Conservation (phyloP, 2,329 filamentous ascomycete genomes). For the Intubia oerlemansii region DNA sequence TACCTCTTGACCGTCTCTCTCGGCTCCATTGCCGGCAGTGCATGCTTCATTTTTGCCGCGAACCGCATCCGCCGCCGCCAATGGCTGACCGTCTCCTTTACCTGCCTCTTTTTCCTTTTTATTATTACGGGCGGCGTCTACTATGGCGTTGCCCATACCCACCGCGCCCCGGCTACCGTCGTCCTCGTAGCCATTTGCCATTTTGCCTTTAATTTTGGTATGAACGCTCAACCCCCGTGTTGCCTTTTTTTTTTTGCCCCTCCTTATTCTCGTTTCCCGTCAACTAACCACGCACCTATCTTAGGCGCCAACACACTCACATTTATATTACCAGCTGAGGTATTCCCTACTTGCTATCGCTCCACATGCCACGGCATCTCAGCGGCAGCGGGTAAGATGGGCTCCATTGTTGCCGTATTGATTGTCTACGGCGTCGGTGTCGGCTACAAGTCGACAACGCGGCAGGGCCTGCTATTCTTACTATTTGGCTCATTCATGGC, state of each 20-base stretch:
- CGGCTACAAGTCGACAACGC: slow-evolving; percentile 18
- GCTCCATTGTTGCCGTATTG: slow-evolving; percentile 29
- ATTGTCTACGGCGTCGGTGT: slow-evolving; percentile 28
- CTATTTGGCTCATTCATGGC: slow-evolving; percentile 28
- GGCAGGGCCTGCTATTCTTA: slow-evolving; percentile 26
- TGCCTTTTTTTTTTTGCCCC: neutral
- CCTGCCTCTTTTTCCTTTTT: slow-evolving; percentile 23
- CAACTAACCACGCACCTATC: neutral
- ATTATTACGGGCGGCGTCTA: slow-evolving; percentile 27
- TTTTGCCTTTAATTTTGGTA: slow-evolving; percentile 33
- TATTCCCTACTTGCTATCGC: slow-evolving; percentile 42
- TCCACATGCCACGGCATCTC: slow-evolving; percentile 41
- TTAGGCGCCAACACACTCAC: slow-evolving; percentile 36
- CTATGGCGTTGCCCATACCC: slow-evolving; percentile 21
- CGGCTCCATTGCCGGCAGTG: slow-evolving; percentile 27
- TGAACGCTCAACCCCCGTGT: too few relatives aligned
- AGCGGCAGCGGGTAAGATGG: slow-evolving; percentile 36
- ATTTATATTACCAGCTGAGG: slow-evolving; percentile 41
- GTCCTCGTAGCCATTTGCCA: slow-evolving; percentile 29
- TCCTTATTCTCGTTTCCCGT: too few relatives aligned
- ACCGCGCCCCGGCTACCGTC: slow-evolving; percentile 23
- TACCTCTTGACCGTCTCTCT: slow-evolving; percentile 29
- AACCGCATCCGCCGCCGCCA: slow-evolving; percentile 25
- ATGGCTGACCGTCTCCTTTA: slow-evolving; percentile 28
- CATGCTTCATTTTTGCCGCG: slow-evolving; percentile 24